phyloP scores from a whole-genome alignment of 2,329 filamentous ascomycete genomes.

The Verruconis gallopava region DNA sequence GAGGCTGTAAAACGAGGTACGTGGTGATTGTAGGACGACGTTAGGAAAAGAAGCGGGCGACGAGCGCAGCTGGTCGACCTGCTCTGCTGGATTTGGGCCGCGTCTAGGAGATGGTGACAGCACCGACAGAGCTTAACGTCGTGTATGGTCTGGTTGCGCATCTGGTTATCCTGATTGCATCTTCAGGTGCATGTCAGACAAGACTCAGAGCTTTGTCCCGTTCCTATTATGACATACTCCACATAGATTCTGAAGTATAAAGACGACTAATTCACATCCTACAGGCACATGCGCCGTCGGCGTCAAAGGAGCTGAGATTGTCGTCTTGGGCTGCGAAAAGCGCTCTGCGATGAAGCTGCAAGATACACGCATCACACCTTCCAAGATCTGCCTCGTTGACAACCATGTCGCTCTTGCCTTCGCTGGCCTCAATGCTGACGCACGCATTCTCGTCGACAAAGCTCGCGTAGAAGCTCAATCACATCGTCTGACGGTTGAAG shows the following conservation, averaged over 20 bases:
- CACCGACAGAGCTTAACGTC: too few species aligned
- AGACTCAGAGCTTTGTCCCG: too few species aligned
- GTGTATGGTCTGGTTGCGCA: too few species aligned
- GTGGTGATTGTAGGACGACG: constrained; percentile 11
- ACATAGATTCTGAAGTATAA: too few species aligned
- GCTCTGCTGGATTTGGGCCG: too few species aligned
- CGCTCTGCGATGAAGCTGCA: constrained; percentile 98
- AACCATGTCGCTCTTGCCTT: constrained; percentile 95
- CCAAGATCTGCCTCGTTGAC: constrained; percentile 94
- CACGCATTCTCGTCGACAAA: constrained; percentile 96
- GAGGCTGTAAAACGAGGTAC: constrained; percentile 96
- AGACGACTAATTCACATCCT: constrained; percentile 1
- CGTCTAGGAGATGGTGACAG: too few species aligned
- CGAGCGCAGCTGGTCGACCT: too few species aligned
- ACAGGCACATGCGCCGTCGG: constrained; percentile 92
- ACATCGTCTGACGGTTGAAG: constrained; percentile 91
- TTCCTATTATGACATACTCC: too few species aligned
- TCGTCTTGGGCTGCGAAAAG: constrained; percentile 97
- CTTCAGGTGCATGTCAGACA: too few species aligned
- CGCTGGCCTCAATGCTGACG: constrained; percentile 93
- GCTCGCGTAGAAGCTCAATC: constrained; percentile 94
- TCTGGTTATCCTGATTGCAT: too few species aligned
- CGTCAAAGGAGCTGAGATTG: constrained; percentile 87
- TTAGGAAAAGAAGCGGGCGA: too few species aligned
- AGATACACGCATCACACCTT: constrained; percentile 96